Base-by-base conservation (phyloP, 179 eudicot genomes). In the Drosera spatulata region DNA sequence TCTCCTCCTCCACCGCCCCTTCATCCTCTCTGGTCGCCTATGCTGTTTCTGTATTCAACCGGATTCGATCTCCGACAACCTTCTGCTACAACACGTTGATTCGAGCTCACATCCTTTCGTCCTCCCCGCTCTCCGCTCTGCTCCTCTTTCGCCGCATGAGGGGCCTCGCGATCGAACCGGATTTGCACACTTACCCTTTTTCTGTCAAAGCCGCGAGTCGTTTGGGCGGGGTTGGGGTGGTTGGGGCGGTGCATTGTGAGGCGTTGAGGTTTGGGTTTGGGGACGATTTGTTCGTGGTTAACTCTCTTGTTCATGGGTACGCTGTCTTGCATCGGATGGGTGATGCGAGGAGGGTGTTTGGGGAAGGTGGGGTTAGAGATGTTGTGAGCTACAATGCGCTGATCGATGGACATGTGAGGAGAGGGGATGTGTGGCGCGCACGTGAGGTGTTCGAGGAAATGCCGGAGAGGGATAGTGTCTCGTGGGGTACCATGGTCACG, bases 401-500 rank as follows among this genome's bases (percentile, higher is more conserved):
- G 80, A 70, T 87, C 57, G 81, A 82, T 73, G 97, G 87, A 71
- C 81, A 73, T 63, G 85, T 87, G 2, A 87, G 85, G 72, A 75
- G 62, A 15, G 93, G 95, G 4, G 81, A 87, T 54, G 70, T 60
- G 10, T 61, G 55, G 37, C 62, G 43, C 58, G 97, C 90, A 2
- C 79, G 79, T 57, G 66, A 69, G 10, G 43, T 90, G 60, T 90
- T 90, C 67, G 87, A 85, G 53, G 57, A 69, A 64, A 87, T 87
- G 95, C 62, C 63, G 47, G 41, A 55, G 12, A 83, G 79, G 64
- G 95, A 90, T 75, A 67, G 73, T 0, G 89, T 76, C 59, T 87
- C 97, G 5, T 85, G 93, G 95, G 93, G 87, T 39, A 84, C 97
- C 3, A 67, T 87, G 60, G 49, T 90, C 53, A 79, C 93, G 3